A percentile compares a stretch with the other conserved stretches of the same genome.
Evolutionary conservation across 1,139 yeast genomes (phyloP).

Genomic region (Yamadazyma dushanensis): DNA sequence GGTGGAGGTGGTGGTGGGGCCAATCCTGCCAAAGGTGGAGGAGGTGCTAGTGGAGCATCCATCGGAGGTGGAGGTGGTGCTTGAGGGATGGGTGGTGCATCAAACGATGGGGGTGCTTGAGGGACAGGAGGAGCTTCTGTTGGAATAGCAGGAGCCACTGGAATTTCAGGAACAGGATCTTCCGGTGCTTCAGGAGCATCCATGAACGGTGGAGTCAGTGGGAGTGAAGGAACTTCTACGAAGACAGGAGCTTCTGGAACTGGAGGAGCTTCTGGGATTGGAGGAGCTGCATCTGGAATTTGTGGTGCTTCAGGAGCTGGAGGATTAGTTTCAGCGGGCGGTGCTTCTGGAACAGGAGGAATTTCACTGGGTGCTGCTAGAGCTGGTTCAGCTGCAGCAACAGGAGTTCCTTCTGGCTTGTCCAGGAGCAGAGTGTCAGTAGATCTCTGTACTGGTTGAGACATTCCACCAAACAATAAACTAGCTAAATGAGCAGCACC

Average conservation of each 20-base stretch:
- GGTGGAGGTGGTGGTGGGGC: constrained; percentile 26
- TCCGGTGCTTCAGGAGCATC: constrained; percentile 6
- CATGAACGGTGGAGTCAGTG: constrained; percentile 12
- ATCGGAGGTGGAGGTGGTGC: constrained; percentile 16
- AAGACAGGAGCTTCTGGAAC: constrained; percentile 13
- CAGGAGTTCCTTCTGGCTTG: constrained; percentile 10
- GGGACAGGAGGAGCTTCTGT: constrained; percentile 12
- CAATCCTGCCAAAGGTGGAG: constrained; percentile 26
- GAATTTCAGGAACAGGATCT: constrained; percentile 23
- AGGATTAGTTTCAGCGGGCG: constrained; percentile 19
- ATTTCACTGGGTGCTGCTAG: constrained; percentile 4
- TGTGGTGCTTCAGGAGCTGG: constrained; percentile 18
- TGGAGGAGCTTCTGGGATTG: constrained; percentile 17
- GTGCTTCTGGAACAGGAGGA: constrained; percentile 12
- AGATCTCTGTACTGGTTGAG: constrained; percentile 37
- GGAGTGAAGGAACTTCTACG: constrained; percentile 5
- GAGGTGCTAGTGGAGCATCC: constrained; percentile 25
- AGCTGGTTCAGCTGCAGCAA: constrained; percentile 4
- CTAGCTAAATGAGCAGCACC: constrained; percentile 67
- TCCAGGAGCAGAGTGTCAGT: constrained; percentile 12
- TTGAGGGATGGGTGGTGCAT: constrained; percentile 16
- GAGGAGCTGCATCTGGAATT: constrained; percentile 6
- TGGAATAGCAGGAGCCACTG: constrained; percentile 19
- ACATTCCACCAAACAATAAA: constrained; percentile 63
- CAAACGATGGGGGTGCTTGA: constrained; percentile 15